Conservation (phyloP, 192 early-diverging fungal genomes). For the Globomyces pollinis-pini region DNA sequence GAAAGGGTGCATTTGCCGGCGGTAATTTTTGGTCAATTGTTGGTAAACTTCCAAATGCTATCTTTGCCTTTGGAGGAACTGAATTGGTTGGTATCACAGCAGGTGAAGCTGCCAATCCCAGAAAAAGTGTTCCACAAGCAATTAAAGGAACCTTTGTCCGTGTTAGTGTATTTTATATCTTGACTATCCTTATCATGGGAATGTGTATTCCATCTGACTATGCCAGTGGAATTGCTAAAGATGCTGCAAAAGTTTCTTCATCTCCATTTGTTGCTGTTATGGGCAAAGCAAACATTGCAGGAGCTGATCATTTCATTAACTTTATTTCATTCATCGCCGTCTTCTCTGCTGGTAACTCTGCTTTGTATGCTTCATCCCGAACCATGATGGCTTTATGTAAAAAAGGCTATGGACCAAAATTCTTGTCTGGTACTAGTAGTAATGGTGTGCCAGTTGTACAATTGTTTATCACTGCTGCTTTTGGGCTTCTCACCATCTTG, state of each 20-base stretch:
- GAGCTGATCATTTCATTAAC: conserved; percentile 57
- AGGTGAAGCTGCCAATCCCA: conserved; percentile 75
- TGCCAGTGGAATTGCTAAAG: conserved; percentile 37
- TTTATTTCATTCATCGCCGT: conserved; percentile 53
- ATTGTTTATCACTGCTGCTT: conserved; percentile 37
- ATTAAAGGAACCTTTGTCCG: conserved; percentile 65
- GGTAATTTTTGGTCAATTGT: conserved; percentile 62
- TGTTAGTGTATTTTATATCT: conserved; percentile 64
- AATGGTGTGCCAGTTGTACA: conserved; percentile 59
- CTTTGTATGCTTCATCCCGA: conserved; percentile 57
- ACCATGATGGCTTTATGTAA: conserved; percentile 25
- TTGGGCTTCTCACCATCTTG: conserved; percentile 55
- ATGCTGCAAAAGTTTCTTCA: conserved; percentile 30
- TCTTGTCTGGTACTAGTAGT: conserved; percentile 39
- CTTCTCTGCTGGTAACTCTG: conserved; percentile 61
- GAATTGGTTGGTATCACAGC: conserved; percentile 81
- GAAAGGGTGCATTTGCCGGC: conserved; percentile 31
- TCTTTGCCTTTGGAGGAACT: conserved; percentile 76
- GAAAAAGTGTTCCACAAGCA: conserved; percentile 36
- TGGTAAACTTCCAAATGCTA: conserved; percentile 62
- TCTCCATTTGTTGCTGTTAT: conserved; percentile 60
- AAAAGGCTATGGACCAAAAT: background rate
- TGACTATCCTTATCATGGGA: conserved; percentile 56
- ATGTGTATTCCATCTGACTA: conserved; percentile 19
- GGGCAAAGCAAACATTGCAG: conserved; percentile 43